Base-by-base conservation (phyloP, 83 land plant species). In the Picea abies region DNA sequence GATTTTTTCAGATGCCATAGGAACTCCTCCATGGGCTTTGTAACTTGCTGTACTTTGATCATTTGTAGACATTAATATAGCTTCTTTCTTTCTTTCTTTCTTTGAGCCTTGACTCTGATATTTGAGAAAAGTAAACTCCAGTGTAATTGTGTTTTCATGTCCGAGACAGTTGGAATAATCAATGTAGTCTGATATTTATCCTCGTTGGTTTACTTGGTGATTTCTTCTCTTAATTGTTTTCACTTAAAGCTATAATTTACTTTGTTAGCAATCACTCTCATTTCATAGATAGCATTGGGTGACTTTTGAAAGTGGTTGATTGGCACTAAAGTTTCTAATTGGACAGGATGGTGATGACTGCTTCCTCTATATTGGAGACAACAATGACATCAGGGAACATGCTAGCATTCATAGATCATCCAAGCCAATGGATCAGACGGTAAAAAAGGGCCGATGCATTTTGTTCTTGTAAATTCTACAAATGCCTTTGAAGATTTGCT, bases 371-470 rank as follows among this genome's bases (percentile, higher is more conserved):
- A 83, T 92, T 67, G 95, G 95, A n/a, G 79, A 91, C 81, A 82
- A 89, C 71, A 97, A 97, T 92, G 99, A 95, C 64, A 92, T 97
- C 75, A 92, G 99, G 82, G 99, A 97, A 86, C 84, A 88, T 83
- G 80, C 85, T 25, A 95, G 98, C 80, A 89, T 97, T 71, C 99
- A 97, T 85, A 78, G 97, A 62, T 97, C 99, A 75, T 94, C 99
- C 61, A 95, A 88, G 82, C 80, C 95, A 84, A 83, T 26, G 83
- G 96, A 93, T 47, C 81, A 49, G 67, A 97, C 98, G 82, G 99
- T 97, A 89, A 32, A 60, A 4, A 73, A 73, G 10, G 19, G 75
- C 77, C 44, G 26, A 44, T 73, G 56, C n/a, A 9, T 73, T 52
- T 44, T 72, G 39, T 73, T 8, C 17, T 5, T 73, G 25, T n/a